Evolutionary conservation across 306 rosid genomes (phyloP).

Genomic region (Pyrus bretschneideri): DNA sequence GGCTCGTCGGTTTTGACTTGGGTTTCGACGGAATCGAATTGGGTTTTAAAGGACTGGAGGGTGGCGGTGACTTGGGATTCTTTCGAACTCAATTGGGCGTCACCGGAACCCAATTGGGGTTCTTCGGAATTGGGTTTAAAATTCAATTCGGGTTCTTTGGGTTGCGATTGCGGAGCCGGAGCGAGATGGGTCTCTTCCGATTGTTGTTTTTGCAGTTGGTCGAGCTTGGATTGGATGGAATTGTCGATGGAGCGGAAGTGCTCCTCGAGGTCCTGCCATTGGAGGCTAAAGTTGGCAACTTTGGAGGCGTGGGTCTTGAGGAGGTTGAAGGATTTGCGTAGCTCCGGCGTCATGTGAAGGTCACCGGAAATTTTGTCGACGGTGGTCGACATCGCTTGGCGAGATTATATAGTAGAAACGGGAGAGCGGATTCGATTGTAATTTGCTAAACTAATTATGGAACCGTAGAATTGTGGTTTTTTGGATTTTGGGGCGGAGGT

Average conservation of each 20-base stretch:
- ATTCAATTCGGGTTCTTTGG: background rate
- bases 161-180: background rate
- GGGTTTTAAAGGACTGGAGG: background rate
- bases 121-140: background rate
- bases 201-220: background rate
- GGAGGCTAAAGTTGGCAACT: slow-evolving; percentile 38
- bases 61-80: background rate
- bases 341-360: background rate
- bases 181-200: slow-evolving; percentile 2
- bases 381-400: slow-evolving; percentile 9
- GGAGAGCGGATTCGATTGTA: background rate
- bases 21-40: background rate
- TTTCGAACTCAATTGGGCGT: background rate
- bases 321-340: slow-evolving; percentile 31
- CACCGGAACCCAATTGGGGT: background rate
- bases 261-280: slow-evolving; percentile 39
- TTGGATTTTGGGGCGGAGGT: background rate
- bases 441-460: background rate
- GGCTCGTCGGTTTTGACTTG: background rate
- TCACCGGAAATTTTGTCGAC: background rate
- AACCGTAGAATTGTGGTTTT: background rate
- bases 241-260: slow-evolving; percentile 24
- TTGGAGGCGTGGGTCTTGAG: slow-evolving; percentile 35
- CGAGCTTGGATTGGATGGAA: slow-evolving; percentile 15
- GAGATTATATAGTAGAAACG: background rate